A percentile compares a stretch with the other conserved stretches of the same genome.
Evolutionary conservation across 2,329 filamentous ascomycete species (phyloP).

Genomic region (Aspergillus piperis): DNA sequence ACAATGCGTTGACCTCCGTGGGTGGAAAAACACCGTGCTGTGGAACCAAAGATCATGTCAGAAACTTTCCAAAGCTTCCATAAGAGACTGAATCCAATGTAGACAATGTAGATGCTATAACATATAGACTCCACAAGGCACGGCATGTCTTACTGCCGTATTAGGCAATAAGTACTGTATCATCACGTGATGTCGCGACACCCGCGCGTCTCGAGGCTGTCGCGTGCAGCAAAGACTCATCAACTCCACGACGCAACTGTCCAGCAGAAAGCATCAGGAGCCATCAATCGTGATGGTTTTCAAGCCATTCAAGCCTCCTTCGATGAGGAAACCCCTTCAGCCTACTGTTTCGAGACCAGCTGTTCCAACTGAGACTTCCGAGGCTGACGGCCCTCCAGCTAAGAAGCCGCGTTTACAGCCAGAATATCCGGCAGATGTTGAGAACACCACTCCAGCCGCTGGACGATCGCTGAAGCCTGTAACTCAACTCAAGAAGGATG

Average conservation of each 20-base stretch:
- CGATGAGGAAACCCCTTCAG: conserved; percentile 37
- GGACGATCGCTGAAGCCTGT: conserved; percentile 33
- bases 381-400: conserved; percentile 24
- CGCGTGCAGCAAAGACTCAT: neutral
- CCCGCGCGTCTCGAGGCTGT: conserved; percentile 2
- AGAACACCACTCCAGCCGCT: conserved; percentile 12
- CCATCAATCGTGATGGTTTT: conserved; percentile 40
- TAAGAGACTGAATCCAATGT: no score
- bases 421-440: conserved; percentile 15
- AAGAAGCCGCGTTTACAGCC: conserved; percentile 42
- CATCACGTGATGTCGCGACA: neutral
- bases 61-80: no score
- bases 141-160: neutral
- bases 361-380: conserved; percentile 7
- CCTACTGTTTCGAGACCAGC: neutral
- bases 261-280: neutral
- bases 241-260: neutral
- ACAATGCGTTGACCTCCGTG: no score
- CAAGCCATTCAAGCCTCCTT: conserved; percentile 50
- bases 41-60: no score
- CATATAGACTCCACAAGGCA: no score
- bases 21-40: no score
- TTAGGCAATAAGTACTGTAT: neutral
- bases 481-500: conserved; percentile 32
- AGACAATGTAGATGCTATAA: no score